Evolutionary conservation across 441 rosid genomes (phyloP), one percentile per base, ranked within the genome.

Genomic region (Kokia cookei): DNA sequence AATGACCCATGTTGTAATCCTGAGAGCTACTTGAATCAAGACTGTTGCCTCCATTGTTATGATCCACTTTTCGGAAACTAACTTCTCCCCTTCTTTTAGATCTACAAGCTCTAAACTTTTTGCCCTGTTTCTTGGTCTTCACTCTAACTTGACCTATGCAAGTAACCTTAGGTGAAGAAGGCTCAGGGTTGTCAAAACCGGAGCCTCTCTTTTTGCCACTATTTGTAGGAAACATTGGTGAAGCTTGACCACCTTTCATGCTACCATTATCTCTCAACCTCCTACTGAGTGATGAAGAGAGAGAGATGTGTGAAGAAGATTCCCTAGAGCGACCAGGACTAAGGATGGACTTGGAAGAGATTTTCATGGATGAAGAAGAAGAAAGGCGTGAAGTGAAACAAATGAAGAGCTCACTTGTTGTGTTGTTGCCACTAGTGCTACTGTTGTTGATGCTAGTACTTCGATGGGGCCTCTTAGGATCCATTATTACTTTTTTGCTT

Each of bases 101-200:
- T 90, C 92, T 88, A 14, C 92, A 78, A 17, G 93, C 80, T 69
- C 90, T 79, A 55, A 88, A 76, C 83, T 85, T 93, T 87, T 86
- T 93, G 15, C 88, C 90, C 43, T 92, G 95, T 78, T 92, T 94
- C 88, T 91, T 93, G 12, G 97, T 90, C 86, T 94, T 94, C 2
- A 94, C 99, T 35, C 99, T 80, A 14, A 94, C 99, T 64, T 93
- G 98, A 17, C 98, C 97, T n/a, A 94, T 92, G 71, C 98, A 94
- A 55, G 98, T 92, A 19, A 94, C 98, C 76, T 94, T 93, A 0
- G 99, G 99, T 12, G 99, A 93, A 75, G 97, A 85, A 0, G 97
- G 97, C 77, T 93, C 97, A 0, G 95, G 91, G 82, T 79, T 92
- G 2, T 81, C 93, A 67, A 87, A 90, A 57, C 82, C 79, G 37